Conservation (phyloP, 305 asterid species). For the Stenogyne calaminthoides region DNA sequence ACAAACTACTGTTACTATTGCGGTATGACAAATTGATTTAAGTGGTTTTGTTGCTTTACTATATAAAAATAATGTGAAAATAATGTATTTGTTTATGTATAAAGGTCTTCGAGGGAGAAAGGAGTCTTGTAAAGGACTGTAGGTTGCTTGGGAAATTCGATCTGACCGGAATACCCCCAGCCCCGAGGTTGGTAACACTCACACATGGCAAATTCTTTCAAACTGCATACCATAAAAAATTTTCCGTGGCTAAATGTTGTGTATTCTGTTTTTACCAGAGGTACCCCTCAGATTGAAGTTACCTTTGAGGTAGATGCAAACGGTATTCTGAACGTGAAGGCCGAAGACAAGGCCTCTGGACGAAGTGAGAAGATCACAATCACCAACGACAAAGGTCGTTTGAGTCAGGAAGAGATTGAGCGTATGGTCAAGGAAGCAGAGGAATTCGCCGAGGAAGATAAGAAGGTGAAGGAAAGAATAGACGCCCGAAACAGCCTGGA, state of each 20-base stretch:
- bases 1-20: conserved; percentile 58
- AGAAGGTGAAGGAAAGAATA: conserved; percentile 72
- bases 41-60: neutral
- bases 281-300: conserved; percentile 92
- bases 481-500: conserved; percentile 77
- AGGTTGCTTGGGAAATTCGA: conserved; percentile 94
- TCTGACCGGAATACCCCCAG: conserved; percentile 86
- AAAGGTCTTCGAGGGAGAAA: conserved; percentile 94
- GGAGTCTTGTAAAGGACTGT: conserved; percentile 94
- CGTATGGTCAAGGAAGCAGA: conserved; percentile 80
- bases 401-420: conserved; percentile 81
- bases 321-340: conserved; percentile 83
- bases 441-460: conserved; percentile 86
- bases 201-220: neutral
- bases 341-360: conserved; percentile 93
- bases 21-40: conserved; percentile 32
- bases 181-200: conserved; percentile 66
- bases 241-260: neutral
- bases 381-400: conserved; percentile 80
- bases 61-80: neutral
- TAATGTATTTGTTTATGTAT: neutral
- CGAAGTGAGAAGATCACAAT: conserved; percentile 69
- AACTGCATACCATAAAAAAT: neutral
- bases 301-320: conserved; percentile 94
- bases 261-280: conserved; percentile 50